Base-by-base conservation (phyloP, 345 rosid genomes). In the Salix brachista region DNA sequence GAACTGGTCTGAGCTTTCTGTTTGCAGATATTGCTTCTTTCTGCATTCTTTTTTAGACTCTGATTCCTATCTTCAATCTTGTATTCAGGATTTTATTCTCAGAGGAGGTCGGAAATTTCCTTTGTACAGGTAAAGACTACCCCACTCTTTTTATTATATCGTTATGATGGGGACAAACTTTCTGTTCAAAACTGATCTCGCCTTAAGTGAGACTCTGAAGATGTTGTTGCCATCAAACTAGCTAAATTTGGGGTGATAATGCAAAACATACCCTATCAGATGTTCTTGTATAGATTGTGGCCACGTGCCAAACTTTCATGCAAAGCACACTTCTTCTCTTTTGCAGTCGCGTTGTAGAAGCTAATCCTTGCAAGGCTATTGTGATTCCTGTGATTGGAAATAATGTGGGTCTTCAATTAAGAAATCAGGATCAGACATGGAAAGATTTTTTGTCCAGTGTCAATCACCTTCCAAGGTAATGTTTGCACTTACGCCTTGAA, bases 81-180 rank as follows among this genome's bases (percentile, higher is more conserved):
- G n/a, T 78, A 62, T 79, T 72, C 96, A 94, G 97, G 95, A 94
- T 83, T 90, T 85, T 84, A 87, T 94, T 77, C 82, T 80, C 42
- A 85, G 97, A 87, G 97, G 97, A 67, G 97, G 91, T 77, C 89
- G 89, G 39, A 89, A 89, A 76, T 82, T 86, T 83, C 92, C 95
- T 72, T 83, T 94, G 61, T 94, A 92, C 88, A 92, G 98, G 98
- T 94, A 83, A 28, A 30, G 26, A 48, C 37, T 37, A 41, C 32
- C 50, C 50, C 50, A 46, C 50, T 46, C 17, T 46, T 46, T 3
- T 46, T 46, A 14, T 46, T 46, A 41, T 10, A 41, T 41, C 13
- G 4, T 10, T 41, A 41, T 46, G 50, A 46, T 46, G 50, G 17
- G 50, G 5, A 46, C 5, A 3, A 46, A 13, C 17, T 14, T 12